Evolutionary conservation across 495 filamentous ascomycete species (phyloP).

Genomic region (Cercophora samala): DNA sequence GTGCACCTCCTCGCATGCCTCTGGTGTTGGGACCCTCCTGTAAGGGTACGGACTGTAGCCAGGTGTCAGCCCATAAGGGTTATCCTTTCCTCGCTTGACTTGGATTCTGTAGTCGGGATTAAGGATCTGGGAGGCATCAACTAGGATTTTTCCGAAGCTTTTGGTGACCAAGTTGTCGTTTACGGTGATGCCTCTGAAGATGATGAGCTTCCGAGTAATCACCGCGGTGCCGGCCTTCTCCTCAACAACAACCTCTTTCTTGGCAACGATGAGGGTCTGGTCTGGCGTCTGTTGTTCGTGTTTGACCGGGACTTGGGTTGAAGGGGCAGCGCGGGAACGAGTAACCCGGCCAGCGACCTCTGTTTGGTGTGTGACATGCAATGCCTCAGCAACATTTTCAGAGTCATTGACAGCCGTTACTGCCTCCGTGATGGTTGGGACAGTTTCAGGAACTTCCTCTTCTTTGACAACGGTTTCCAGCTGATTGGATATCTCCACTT

Average conservation of each 20-base stretch:
- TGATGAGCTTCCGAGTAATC: conserved; percentile 4
- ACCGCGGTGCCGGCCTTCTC: background rate
- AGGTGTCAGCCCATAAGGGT: conserved; percentile 48
- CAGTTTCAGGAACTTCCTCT: background rate
- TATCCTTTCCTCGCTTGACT: conserved; percentile 37
- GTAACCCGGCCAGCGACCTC: background rate
- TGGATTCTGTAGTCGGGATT: conserved; percentile 28
- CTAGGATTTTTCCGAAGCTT: conserved; percentile 12
- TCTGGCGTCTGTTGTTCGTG: background rate
- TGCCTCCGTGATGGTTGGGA: background rate
- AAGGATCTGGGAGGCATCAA: conserved; percentile 19
- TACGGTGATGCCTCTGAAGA: conserved; percentile 20
- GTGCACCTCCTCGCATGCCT: conserved; percentile 74
- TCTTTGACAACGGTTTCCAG: background rate
- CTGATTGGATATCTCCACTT: background rate
- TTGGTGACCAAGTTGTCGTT: conserved; percentile 9
- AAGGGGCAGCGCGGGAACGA: background rate
- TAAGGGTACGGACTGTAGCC: conserved; percentile 65
- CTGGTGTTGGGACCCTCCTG: conserved; percentile 61
- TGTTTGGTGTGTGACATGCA: background rate
- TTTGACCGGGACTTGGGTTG: background rate
- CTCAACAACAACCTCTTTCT: background rate
- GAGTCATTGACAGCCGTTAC: background rate
- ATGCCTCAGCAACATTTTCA: background rate
- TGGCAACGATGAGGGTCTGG: background rate